Evolutionary conservation across 2,329 filamentous ascomycete genomes (phyloP), one percentile per base, ranked within the genome.

Genomic region (Didymellaceae sp.): DNA sequence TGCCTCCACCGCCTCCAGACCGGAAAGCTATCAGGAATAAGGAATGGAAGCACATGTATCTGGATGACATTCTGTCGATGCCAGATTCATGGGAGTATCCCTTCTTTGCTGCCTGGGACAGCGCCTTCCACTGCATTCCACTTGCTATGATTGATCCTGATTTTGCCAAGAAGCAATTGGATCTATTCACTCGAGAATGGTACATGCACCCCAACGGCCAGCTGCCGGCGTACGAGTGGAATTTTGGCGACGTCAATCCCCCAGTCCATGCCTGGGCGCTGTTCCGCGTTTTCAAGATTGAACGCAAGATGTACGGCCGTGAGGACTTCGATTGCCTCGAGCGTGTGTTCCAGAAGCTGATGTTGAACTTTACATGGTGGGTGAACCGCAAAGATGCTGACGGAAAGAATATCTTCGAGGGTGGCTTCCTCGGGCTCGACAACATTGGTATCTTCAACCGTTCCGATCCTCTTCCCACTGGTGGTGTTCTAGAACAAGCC

Each of bases 281-380:
- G 0, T 97, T 97, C 80, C 84, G 94, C 49, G 90, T 90, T 0
- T 97, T 97, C 86, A 97, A 97, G 77, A 97, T 97, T 58, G 93
- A 97, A 78, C 87, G 94, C 61, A 97, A 97, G 78, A 85, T 97
- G 80, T 97, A 97, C 65, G 94, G 93, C 31, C 86, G 90, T 25
- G 91, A 97, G 68, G 93, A 97, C 70, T 80, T 97, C 24, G 94
- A 97, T 74, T 97, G 97, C 75, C 82, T 97, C 8, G 93, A 97
- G 78, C 85, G 93, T 16, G 91, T 97, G 4, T 97, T 97, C 79
- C 94, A 97, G 70, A 97, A 97, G 74, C 76, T 97, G 53, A 79
- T 97, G 18, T 80, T 97, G 57, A 97, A 97, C 77, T 97, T 97
- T 73, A 97, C 94, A 4, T 97, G 94, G 94, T 97, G 93, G 93